A percentile compares a stretch with the other conserved stretches of the same genome.
Conservation (phyloP, 495 filamentous ascomycete species). For the Penicillium pancosmium region DNA sequence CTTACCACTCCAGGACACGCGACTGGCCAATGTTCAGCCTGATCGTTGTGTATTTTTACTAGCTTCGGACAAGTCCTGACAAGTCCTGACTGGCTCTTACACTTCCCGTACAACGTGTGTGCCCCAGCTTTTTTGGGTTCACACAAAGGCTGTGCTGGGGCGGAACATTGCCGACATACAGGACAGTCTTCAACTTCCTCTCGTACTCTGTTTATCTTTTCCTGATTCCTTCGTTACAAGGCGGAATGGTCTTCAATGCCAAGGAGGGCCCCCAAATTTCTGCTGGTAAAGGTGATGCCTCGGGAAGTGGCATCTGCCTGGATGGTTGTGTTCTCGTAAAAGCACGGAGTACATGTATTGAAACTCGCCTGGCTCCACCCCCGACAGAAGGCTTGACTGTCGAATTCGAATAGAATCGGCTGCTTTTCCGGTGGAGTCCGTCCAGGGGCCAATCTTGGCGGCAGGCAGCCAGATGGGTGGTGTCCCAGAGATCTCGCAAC, state of each 20-base stretch:
- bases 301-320: neutral
- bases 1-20: neutral
- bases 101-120: neutral
- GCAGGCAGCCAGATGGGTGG: neutral
- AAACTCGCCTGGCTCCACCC: neutral
- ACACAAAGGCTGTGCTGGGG: neutral
- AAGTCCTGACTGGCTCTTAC: neutral
- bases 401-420: constrained; percentile 3
- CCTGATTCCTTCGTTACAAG: no score
- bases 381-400: constrained; percentile 1
- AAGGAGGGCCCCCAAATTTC: no score
- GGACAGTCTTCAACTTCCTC: no score
- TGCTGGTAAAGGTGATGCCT: no score
- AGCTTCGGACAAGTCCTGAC: neutral
- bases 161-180: neutral
- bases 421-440: neutral
- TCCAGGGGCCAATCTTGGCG: constrained; percentile 5
- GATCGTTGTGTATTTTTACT: constrained; percentile 1
- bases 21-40: neutral
- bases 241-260: neutral
- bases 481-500: neutral
- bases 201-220: no score
- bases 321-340: no score
- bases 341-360: neutral
- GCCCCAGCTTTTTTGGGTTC: constrained; percentile 1